Conservation (phyloP, 176 grass and related monocot species). For the Paspalum vaginatum region DNA sequence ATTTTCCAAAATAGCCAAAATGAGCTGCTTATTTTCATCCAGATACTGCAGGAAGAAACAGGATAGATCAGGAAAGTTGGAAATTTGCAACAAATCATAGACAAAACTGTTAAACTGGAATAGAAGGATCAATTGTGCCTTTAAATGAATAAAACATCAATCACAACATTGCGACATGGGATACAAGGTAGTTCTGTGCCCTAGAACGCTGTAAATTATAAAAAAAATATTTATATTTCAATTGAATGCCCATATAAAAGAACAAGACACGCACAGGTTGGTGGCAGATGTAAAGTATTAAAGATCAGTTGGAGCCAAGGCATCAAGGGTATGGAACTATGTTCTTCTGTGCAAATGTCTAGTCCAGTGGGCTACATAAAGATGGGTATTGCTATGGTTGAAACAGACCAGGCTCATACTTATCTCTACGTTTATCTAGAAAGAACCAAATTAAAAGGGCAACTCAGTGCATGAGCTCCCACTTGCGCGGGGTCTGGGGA, state of each 20-base stretch:
- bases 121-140: neutral
- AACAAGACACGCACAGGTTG: neutral
- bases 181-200: neutral
- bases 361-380: neutral
- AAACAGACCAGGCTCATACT: slow-evolving; percentile 12
- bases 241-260: slow-evolving; percentile 2
- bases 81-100: neutral
- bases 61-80: slow-evolving; percentile 3
- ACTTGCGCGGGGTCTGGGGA: too few species aligned
- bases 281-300: slow-evolving; percentile 12
- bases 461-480: too few species aligned
- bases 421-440: neutral
- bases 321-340: neutral
- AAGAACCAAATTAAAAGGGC: slow-evolving; percentile 2
- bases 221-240: slow-evolving; percentile 8
- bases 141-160: slow-evolving; percentile 30
- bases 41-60: slow-evolving; percentile 59
- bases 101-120: slow-evolving; percentile 11
- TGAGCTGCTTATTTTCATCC: slow-evolving; percentile 94
- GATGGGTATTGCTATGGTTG: slow-evolving; percentile 9
- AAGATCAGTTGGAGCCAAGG: slow-evolving; percentile 10
- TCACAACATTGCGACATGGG: neutral
- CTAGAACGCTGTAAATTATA: neutral
- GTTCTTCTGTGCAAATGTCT: neutral
- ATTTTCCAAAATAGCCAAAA: slow-evolving; percentile 93